Evolutionary conservation across 1,139 yeast genomes (phyloP), one percentile per base, ranked within the genome.

Genomic region (Magnusiomyces magnusii): DNA sequence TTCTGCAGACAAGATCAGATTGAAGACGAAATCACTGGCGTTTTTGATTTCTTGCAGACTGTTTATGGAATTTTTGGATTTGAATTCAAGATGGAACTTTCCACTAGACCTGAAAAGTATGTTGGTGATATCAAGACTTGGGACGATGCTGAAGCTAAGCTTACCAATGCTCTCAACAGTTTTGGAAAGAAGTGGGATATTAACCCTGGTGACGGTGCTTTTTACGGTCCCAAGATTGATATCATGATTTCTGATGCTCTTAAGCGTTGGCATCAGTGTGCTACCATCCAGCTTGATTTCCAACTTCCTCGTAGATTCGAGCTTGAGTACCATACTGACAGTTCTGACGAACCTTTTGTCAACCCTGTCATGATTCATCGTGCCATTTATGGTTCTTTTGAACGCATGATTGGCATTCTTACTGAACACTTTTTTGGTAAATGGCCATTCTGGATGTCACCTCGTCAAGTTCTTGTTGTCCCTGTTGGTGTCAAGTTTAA

Each of bases 391-490:
- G 99, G 99, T 62, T 91, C 97, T 51, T 93, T 93, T 58, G 99
- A 93, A 80, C 87, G 99, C 81, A 91, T 93, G 96, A 87, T 96
- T 66, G 98, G 97, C 63, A 90, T 93, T 68, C 84, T 93, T 75
- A 91, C 96, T 62, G 99, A 93, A 75, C 98, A 93, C 77, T 92
- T 80, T 77, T 95, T 92, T 72, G 99, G 99, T 71, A 91, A 89
- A 75, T 92, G 98, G 98, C 99, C 99, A 69, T 87, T 93, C 81
- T 93, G 99, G 99, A 80, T 93, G 70, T 91, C 97, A 39, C 99
- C 99, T 70, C 87, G 98, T 80, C 99, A 93, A 77, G 80, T 91
- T 60, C 79, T 91, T 70, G 93, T 93, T 69, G 92, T 93, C 41
- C 99, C 99, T 67, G 96, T 93, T 68, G 97, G 97, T 69, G 95